Percentiles rank a stretch among this genome's conserved stretches.
Conservation (phyloP, 345 rosid species). For the Eutrema yunnanense region DNA sequence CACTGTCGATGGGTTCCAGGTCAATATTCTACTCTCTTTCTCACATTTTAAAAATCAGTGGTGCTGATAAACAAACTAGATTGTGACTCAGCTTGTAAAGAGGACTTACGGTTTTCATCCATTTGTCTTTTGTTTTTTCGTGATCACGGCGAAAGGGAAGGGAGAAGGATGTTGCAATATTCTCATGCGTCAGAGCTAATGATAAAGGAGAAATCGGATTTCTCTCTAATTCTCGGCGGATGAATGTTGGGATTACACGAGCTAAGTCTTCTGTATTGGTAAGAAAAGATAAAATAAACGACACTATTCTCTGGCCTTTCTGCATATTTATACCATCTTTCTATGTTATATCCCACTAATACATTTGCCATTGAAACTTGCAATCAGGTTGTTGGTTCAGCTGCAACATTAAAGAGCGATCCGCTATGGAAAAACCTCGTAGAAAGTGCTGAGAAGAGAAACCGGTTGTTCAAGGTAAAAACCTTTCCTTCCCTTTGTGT, state of each 20-base stretch:
- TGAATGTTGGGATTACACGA: conserved; percentile 95
- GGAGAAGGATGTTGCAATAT: conserved; percentile 90
- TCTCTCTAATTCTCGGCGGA: conserved; percentile 75
- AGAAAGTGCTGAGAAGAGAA: conserved; percentile 66
- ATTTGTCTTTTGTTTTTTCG: not conserved
- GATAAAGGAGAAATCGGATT: conserved; percentile 68
- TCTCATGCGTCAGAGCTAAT: conserved; percentile 90
- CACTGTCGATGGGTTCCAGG: conserved; percentile 98
- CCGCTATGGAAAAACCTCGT: conserved; percentile 77
- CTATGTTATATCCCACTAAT: not conserved
- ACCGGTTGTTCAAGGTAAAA: conserved; percentile 56
- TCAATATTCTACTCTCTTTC: conserved; percentile 26
- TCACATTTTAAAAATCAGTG: not conserved
- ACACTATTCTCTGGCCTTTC: not conserved
- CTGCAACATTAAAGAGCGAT: conserved; percentile 60
- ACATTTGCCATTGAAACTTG: conserved; percentile 4
- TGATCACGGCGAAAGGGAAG: conserved; percentile 51
- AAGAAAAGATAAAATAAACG: conserved; percentile 2
- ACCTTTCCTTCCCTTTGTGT: not conserved
- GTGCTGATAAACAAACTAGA: not conserved
- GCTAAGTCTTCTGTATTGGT: conserved; percentile 95
- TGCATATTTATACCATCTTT: not conserved
- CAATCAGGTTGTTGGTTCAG: conserved; percentile 83
- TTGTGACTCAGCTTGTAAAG: not conserved
- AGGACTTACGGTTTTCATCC: not conserved